A percentile compares a stretch with the other conserved stretches of the same genome.
Evolutionary conservation across 2,329 filamentous ascomycete species (phyloP).

Genomic region (Diaporthe ampelina): DNA sequence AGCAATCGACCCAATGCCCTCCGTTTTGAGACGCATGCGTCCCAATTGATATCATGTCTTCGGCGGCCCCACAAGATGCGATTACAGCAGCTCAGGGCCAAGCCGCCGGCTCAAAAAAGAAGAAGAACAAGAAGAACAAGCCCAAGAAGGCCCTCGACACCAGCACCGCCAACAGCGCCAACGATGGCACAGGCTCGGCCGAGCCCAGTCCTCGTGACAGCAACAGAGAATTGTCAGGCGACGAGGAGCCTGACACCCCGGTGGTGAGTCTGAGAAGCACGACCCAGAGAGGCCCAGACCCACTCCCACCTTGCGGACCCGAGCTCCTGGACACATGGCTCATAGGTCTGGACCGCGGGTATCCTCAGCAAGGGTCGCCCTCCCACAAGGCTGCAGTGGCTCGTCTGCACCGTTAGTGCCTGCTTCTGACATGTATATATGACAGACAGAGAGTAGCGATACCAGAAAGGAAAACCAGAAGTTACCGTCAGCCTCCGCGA

Average conservation of each 20-base stretch:
- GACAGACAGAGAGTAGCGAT: constrained; percentile 39
- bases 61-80: constrained; percentile 42
- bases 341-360: constrained; percentile 33
- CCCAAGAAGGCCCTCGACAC: constrained; percentile 39
- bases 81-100: constrained; percentile 37
- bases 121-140: constrained; percentile 42
- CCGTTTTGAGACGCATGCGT: constrained; percentile 38
- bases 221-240: constrained; percentile 34
- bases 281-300: constrained; percentile 35
- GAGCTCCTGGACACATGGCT: constrained; percentile 41
- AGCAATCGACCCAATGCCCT: constrained; percentile 39
- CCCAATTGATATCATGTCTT: constrained; percentile 43
- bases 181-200: constrained; percentile 30
- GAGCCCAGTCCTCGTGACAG: constrained; percentile 36
- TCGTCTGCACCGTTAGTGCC: constrained; percentile 17
- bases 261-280: constrained; percentile 37
- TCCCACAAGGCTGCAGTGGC: constrained; percentile 24
- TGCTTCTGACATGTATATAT: constrained; percentile 38
- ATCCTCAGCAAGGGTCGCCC: constrained; percentile 11
- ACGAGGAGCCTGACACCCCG: constrained; percentile 41
- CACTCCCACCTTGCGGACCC: constrained; percentile 39
- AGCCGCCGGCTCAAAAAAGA: constrained; percentile 36
- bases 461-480: constrained; percentile 29
- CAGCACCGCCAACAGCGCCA: constrained; percentile 29
- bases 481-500: neutral